Base-by-base conservation (phyloP, 2,329 filamentous ascomycete genomes). In the Pestalotiopsis sp. region DNA sequence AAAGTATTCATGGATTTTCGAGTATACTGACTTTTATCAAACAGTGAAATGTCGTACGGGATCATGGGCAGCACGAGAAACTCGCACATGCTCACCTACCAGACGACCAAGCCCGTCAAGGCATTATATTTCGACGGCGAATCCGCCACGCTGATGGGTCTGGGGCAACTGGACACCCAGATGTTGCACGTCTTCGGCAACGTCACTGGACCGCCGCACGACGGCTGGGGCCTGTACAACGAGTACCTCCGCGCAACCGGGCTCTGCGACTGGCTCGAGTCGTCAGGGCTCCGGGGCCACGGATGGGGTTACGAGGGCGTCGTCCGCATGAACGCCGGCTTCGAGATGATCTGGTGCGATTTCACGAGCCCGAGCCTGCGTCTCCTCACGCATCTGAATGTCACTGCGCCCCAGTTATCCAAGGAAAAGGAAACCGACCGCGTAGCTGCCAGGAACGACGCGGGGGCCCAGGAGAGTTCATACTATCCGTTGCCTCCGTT, bases 301-400 rank as follows among this genome's bases (percentile, higher is more conserved):
- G 83, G 81, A 4, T 85, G 82, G 83, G 83, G 82, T 48, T 81
- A 82, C 39, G 84, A 87, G 71, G 84, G 82, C 1, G 75, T 85
- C 44, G 80, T 86, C 56, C 78, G 83, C 67, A 85, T 85, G 83
- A 85, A 85, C 71, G 81, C 83, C 13, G 83, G 82, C 3, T 85
- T 85, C 68, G 83, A 85, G 74, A 74, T 85, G 72, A 84, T 85
- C n/a, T 84, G 83, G 83, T 85, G 84, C 70, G 78, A 85, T 67
- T 86, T 86, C 65, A 73, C 77, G 26, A 82, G 81, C 66, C 79
- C 79, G 10, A 82, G 79, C 20, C 70, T 84, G 65, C 74, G 79
- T 64, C 70, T 85, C 61, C 73, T 85, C 24, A 81, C 78, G 57
- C 79, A 80, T 67, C 68, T 84, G 17, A 84, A 86, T 69, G 79